phyloP scores from a whole-genome alignment of 2,329 filamentous ascomycete genomes.

The Tothia fuscella region DNA sequence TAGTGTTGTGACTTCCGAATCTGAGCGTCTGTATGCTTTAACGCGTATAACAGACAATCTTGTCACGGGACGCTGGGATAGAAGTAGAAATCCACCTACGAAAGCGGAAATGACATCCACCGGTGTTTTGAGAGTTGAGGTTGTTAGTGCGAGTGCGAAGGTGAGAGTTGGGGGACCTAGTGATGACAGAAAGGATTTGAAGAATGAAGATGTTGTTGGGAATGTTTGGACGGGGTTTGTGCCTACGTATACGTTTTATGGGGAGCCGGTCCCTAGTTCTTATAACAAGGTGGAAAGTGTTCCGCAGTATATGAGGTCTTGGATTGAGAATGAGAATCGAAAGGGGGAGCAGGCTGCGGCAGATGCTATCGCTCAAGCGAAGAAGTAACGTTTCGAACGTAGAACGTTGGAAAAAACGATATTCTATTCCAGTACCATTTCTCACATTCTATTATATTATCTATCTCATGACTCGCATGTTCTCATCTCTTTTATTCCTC shows the following conservation, averaged over 20 bases:
- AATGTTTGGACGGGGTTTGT: slow-evolving; percentile 25
- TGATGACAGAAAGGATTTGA: slow-evolving; percentile 23
- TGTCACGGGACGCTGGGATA: slow-evolving; percentile 21
- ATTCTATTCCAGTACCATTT: too few relatives aligned
- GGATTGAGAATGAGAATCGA: slow-evolving; percentile 9
- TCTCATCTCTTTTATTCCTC: too few relatives aligned
- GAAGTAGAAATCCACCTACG: slow-evolving; percentile 20
- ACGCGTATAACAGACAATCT: slow-evolving; percentile 22
- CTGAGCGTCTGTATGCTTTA: slow-evolving; percentile 22
- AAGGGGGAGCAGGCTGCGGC: slow-evolving; percentile 1
- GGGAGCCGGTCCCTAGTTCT: slow-evolving; percentile 19
- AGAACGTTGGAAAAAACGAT: too few relatives aligned
- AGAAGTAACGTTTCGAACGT: background rate
- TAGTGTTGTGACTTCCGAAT: slow-evolving; percentile 15
- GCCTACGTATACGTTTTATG: slow-evolving; percentile 23
- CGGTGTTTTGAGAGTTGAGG: slow-evolving; percentile 18
- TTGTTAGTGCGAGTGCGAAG: slow-evolving; percentile 23
- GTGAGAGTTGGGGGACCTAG: slow-evolving; percentile 21
- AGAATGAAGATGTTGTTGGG: slow-evolving; percentile 16
- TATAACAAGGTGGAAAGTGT: slow-evolving; percentile 16
- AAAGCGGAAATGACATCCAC: slow-evolving; percentile 20
- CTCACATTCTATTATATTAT: too few relatives aligned
- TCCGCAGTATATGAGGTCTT: slow-evolving; percentile 9
- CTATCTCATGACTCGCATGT: too few relatives aligned
- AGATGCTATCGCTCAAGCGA: slow-evolving; percentile 4